Conservation (phyloP, 139 green algal genomes). For the Desmodesmus armatus region DNA sequence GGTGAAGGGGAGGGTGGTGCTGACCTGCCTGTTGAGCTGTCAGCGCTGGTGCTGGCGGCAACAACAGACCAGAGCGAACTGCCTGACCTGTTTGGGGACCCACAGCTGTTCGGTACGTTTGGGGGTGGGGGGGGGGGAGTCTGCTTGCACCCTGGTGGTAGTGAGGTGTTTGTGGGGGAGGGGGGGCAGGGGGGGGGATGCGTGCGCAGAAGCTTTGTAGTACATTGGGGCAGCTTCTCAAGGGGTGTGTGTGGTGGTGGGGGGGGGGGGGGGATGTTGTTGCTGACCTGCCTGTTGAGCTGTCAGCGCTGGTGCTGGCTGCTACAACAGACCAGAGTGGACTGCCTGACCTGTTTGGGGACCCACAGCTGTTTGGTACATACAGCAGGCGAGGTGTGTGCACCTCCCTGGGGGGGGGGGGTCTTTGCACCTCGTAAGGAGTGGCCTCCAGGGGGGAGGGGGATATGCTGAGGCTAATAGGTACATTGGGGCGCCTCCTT, state of each 20-base stretch:
- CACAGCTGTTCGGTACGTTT: conserved; percentile 24
- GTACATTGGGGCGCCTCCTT: too few species aligned
- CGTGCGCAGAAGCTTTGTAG: too few species aligned
- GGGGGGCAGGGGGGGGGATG: neutral
- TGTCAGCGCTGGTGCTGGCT: conserved; percentile 18
- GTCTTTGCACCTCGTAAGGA: too few species aligned
- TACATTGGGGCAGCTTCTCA: too few species aligned
- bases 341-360: conserved; percentile 22
- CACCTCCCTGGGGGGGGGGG: too few species aligned
- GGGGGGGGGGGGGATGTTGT: neutral
- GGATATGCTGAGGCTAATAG: too few species aligned
- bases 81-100: conserved; percentile 25
- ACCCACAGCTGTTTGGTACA: conserved; percentile 27
- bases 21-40: conserved; percentile 32
- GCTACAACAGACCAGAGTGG: neutral
- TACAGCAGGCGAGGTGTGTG: too few species aligned
- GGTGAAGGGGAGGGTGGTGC: neutral
- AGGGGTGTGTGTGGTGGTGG: too few species aligned
- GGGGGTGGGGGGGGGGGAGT: neutral
- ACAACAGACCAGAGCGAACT: neutral
- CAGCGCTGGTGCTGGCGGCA: conserved; percentile 17
- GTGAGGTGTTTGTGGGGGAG: too few species aligned
- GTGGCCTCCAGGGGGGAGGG: neutral
- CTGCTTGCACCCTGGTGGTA: too few species aligned
- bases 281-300: conserved; percentile 33